Conservation (phyloP, 2,329 filamentous ascomycete genomes). For the Colletotrichum higginsianum region DNA sequence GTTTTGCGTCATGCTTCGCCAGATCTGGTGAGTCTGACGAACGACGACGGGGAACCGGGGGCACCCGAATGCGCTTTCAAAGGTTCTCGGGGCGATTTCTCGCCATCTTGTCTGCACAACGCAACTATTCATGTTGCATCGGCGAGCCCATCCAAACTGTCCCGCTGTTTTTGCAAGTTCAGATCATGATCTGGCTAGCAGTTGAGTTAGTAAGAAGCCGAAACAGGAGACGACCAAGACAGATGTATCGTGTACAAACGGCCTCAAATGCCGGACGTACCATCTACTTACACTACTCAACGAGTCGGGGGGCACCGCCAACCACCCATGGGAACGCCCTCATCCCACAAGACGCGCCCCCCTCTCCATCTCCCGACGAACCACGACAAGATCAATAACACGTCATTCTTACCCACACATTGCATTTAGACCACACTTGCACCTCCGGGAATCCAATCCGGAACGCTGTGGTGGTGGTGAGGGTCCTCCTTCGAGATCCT, state of each 20-base stretch:
- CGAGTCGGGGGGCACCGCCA: background rate
- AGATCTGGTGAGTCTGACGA: conserved; percentile 25
- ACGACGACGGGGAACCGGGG: conserved; percentile 2
- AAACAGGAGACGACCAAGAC: background rate
- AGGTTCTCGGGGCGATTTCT: background rate
- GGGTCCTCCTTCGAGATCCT: background rate
- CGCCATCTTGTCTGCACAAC: conserved; percentile 4
- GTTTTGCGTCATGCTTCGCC: conserved; percentile 34
- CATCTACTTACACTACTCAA: conserved; percentile 16
- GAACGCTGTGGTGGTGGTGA: background rate
- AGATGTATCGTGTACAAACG: conserved; percentile 22
- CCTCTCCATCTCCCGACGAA: conserved; percentile 21
- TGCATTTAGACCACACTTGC: background rate
- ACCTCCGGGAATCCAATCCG: background rate
- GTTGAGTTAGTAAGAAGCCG: background rate
- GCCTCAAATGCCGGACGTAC: conserved; percentile 26
- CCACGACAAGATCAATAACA: conserved; percentile 27
- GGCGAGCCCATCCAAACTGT: background rate
- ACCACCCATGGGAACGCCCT: conserved; percentile 12
- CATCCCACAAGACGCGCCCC: background rate
- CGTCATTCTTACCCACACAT: conserved; percentile 25
- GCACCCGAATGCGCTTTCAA: background rate
- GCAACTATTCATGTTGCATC: background rate
- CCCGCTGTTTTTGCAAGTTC: conserved; percentile 13
- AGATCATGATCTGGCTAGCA: conserved; percentile 1